Evolutionary conservation across 2,329 filamentous ascomycete species (phyloP).

Genomic region (Helotiales sp.): DNA sequence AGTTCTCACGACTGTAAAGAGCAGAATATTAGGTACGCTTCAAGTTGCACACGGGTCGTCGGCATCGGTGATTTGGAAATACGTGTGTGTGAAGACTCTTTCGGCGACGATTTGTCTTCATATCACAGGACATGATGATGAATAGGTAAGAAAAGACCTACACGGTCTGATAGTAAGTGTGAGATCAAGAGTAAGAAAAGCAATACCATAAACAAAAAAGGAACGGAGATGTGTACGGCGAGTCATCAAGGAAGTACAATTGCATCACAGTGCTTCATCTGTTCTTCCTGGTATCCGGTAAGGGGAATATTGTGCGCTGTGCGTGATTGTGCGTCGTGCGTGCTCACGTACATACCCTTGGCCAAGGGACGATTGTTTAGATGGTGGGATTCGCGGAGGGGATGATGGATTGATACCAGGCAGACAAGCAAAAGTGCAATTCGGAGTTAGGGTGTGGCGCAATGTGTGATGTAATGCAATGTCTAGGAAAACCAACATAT

Average conservation of each 20-base stretch:
- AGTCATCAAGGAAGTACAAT: conserved; percentile 4
- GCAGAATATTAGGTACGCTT: too few relatives aligned
- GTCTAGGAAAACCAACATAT: too few relatives aligned
- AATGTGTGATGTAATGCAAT: background rate
- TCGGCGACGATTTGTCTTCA: background rate
- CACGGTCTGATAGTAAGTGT: conserved; percentile 2
- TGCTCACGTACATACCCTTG: too few relatives aligned
- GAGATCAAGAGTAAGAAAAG: background rate
- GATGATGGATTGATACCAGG: too few relatives aligned
- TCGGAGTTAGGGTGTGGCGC: background rate
- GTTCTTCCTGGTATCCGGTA: background rate
- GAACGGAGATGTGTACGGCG: too few relatives aligned
- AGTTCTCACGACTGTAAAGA: background rate
- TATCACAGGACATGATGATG: background rate
- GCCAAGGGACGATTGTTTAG: background rate
- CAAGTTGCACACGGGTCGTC: too few relatives aligned
- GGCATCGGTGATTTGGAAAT: background rate
- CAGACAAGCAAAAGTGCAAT: background rate
- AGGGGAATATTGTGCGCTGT: too few relatives aligned
- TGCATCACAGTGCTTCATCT: background rate
- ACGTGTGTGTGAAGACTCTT: background rate
- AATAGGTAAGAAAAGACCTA: background rate
- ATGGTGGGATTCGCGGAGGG: too few relatives aligned
- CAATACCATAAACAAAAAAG: too few relatives aligned
- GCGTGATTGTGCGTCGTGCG: too few relatives aligned